A percentile compares a stretch with the other conserved stretches of the same genome.
Conservation (phyloP, 2,329 filamentous ascomycete species). For the Fusarium sp. region DNA sequence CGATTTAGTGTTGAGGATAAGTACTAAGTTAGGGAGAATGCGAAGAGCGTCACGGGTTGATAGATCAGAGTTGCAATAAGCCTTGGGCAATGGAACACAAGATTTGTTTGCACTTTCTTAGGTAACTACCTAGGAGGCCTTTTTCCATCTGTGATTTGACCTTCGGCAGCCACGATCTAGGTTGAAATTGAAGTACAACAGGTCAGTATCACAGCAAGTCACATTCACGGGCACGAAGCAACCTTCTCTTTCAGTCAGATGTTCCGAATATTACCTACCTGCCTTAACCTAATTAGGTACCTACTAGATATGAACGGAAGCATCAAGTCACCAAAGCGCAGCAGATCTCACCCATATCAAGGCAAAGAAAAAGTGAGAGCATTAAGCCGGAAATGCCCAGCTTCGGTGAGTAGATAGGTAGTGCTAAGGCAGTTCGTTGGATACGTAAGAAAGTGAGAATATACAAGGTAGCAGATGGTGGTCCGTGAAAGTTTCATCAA, state of each 20-base stretch:
- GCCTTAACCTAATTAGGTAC: neutral
- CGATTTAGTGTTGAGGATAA: neutral
- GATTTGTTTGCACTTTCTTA: neutral
- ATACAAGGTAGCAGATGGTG: neutral
- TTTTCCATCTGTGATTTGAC: neutral
- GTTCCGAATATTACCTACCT: neutral
- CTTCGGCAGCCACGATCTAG: neutral
- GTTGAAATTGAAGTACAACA: neutral
- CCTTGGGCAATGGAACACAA: neutral
- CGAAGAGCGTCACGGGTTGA: neutral
- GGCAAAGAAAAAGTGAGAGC: neutral
- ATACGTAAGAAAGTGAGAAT: neutral
- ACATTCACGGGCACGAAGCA: neutral
- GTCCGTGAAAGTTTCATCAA: neutral
- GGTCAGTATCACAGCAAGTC: neutral
- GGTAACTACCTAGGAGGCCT: neutral
- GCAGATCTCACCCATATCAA: neutral
- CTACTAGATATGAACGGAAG: neutral
- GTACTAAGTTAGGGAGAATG: constrained; percentile 9
- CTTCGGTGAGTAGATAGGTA: neutral
- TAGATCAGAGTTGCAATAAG: neutral
- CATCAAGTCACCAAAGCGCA: neutral
- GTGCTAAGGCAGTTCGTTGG: neutral
- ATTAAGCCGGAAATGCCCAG: neutral
- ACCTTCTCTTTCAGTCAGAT: neutral